Conservation (phyloP, 2,329 filamentous ascomycete genomes). For the Colletotrichum melonis region DNA sequence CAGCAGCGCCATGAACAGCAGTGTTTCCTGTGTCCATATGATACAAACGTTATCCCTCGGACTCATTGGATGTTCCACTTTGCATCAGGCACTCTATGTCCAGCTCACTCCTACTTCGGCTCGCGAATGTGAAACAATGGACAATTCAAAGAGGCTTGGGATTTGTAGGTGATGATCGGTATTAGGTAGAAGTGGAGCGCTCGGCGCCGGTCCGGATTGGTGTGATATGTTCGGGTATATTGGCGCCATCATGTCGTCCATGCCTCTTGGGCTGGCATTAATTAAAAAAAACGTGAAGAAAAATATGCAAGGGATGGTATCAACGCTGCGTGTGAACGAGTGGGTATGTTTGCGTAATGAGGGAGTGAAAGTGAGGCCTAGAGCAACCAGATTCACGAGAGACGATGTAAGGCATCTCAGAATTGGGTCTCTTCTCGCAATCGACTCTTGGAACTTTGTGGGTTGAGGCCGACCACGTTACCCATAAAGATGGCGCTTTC, state of each 20-base stretch:
- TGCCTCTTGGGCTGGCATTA: constrained; percentile 1
- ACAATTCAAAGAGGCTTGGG: not conserved
- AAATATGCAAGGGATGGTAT: constrained; percentile 33
- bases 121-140: not conserved
- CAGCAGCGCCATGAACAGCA: not conserved
- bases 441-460: constrained; percentile 64
- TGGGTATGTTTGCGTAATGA: constrained; percentile 45
- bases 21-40: not conserved
- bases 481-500: constrained; percentile 72
- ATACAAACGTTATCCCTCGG: constrained; percentile 2
- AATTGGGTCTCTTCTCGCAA: constrained; percentile 66
- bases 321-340: constrained; percentile 42
- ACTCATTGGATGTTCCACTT: not conserved
- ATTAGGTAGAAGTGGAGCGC: constrained; percentile 34
- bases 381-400: constrained; percentile 32
- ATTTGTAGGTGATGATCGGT: constrained; percentile 11
- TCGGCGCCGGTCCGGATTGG: constrained; percentile 38
- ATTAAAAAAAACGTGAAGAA: constrained; percentile 27
- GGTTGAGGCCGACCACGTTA: constrained; percentile 59
- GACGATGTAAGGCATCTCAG: constrained; percentile 43
- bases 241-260: constrained; percentile 30
- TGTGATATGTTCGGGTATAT: constrained; percentile 34
- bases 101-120: not conserved
- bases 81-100: not conserved
- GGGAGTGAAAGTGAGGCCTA: not conserved